These are phyloP conservation scores for Pseudogymnoascus sp. DNA, from an alignment of 2,329 filamentous ascomycete species.

Conservation along the genomic window DNA sequence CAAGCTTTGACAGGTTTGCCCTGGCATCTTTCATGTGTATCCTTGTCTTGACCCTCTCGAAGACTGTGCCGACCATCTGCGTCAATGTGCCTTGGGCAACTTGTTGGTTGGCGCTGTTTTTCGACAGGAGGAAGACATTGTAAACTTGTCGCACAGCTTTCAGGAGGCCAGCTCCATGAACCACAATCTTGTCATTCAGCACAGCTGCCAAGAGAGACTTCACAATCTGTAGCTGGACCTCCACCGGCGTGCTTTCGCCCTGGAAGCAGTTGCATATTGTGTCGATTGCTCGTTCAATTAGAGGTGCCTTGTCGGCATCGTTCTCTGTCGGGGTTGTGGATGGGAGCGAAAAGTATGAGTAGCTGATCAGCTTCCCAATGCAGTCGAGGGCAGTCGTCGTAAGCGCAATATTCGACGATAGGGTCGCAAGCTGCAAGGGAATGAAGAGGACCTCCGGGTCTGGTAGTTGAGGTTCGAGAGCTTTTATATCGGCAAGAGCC, in stretches of 20 bases:
- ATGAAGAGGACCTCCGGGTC: conserved; percentile 89
- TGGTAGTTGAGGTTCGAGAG: conserved; percentile 71
- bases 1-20: conserved; percentile 39
- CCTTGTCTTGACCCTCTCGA: conserved; percentile 84
- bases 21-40: conserved; percentile 82
- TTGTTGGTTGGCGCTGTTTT: conserved; percentile 90
- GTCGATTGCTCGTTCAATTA: conserved; percentile 97
- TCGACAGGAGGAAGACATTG: conserved; percentile 95
- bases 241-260: conserved; percentile 83
- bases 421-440: conserved; percentile 83
- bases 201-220: conserved; percentile 94
- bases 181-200: conserved; percentile 96
- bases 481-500: conserved; percentile 79
- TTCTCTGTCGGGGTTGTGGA: conserved; percentile 36
- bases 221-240: conserved; percentile 95
- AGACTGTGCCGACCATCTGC: conserved; percentile 98
- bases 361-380: conserved; percentile 97
- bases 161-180: conserved; percentile 89
- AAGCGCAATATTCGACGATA: conserved; percentile 75
- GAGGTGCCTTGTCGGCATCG: conserved; percentile 50
- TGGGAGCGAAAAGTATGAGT: conserved; percentile 88
- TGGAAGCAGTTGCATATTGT: conserved; percentile 99
- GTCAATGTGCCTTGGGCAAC: conserved; percentile 94
- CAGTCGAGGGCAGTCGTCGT: conserved; percentile 91
- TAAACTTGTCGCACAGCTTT: conserved; percentile 98